Evolutionary conservation across 2,329 filamentous ascomycete genomes (phyloP).

Genomic region (Exophiala viscosa): DNA sequence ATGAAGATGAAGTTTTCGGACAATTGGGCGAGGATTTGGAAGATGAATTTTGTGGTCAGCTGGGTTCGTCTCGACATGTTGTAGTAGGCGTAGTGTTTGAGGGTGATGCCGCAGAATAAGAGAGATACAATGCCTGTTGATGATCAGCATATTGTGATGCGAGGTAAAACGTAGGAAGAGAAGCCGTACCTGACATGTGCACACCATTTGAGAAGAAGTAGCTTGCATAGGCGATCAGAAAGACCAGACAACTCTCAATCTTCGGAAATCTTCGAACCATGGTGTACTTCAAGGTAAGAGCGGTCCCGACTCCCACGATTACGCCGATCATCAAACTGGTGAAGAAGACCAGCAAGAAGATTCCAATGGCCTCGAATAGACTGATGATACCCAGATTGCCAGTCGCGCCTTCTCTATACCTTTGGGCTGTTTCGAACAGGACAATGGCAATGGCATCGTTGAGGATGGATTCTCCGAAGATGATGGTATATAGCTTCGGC

Average conservation of each 20-base stretch:
- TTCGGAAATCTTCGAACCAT: slow-evolving; percentile 89
- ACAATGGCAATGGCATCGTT: slow-evolving; percentile 99
- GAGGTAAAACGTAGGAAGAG: slow-evolving; percentile 9
- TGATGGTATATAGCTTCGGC: slow-evolving; percentile 96
- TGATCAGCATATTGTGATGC: slow-evolving; percentile 18
- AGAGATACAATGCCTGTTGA: slow-evolving; percentile 84
- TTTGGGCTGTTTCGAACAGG: slow-evolving; percentile 94
- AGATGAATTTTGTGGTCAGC: slow-evolving; percentile 95
- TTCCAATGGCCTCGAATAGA: slow-evolving; percentile 84
- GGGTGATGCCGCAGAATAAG: slow-evolving; percentile 93
- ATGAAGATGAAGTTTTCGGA: slow-evolving; percentile 99
- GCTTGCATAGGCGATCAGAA: slow-evolving; percentile 90
- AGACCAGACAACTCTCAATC: slow-evolving; percentile 91
- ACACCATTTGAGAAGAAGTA: slow-evolving; percentile 98
- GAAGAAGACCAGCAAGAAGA: slow-evolving; percentile 95
- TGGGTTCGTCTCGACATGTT: slow-evolving; percentile 99
- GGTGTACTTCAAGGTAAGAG: slow-evolving; percentile 88
- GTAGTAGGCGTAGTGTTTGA: slow-evolving; percentile 99
- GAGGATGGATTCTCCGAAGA: slow-evolving; percentile 96
- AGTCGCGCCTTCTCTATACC: slow-evolving; percentile 73
- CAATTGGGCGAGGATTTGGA: slow-evolving; percentile 88
- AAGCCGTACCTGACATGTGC: slow-evolving; percentile 79
- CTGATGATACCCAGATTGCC: slow-evolving; percentile 72
- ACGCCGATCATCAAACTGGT: slow-evolving; percentile 88
- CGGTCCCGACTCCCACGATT: slow-evolving; percentile 79